phyloP scores from a whole-genome alignment of 331 rosid species.

The Ulmus americana region DNA sequence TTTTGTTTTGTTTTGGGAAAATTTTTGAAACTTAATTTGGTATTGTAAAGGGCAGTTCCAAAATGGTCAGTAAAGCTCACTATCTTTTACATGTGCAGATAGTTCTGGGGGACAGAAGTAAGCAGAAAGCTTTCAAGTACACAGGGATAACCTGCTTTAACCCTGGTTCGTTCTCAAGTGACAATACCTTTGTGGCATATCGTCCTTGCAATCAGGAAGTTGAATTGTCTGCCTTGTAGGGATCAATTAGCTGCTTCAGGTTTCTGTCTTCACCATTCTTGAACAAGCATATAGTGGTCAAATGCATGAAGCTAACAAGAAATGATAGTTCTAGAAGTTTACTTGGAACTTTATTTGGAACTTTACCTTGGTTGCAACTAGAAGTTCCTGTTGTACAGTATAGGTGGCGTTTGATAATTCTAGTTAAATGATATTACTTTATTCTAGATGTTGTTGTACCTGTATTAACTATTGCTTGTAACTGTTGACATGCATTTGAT shows the following conservation, averaged over 20 bases:
- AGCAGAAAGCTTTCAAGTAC: conserved; percentile 84
- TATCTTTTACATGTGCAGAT: conserved; percentile 47
- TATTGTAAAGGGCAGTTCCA: neutral
- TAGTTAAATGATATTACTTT: neutral
- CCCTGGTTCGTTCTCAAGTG: conserved; percentile 79
- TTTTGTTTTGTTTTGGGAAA: no score
- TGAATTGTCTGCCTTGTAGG: conserved; percentile 69
- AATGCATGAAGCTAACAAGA: conserved; percentile 17
- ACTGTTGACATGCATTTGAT: neutral
- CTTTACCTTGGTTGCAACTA: conserved; percentile 1
- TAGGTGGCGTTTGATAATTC: conserved; percentile 18
- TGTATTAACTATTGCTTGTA: neutral
- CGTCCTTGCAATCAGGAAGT: conserved; percentile 85
- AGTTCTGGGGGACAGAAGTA: conserved; percentile 77
- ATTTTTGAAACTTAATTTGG: neutral
- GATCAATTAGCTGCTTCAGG: neutral
- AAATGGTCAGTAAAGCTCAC: conserved; percentile 18
- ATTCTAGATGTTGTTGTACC: neutral
- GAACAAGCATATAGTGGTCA: conserved; percentile 9
- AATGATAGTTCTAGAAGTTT: no score
- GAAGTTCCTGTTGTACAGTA: conserved; percentile 26
- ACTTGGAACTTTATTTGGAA: conserved; percentile 3
- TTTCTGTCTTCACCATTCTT: neutral
- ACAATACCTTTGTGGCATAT: conserved; percentile 70
- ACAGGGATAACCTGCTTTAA: conserved; percentile 87